Evolutionary conservation across 257 asterid species (phyloP), one percentile per base, ranked within the genome.

Genomic region (Solanum chmielewskii): DNA sequence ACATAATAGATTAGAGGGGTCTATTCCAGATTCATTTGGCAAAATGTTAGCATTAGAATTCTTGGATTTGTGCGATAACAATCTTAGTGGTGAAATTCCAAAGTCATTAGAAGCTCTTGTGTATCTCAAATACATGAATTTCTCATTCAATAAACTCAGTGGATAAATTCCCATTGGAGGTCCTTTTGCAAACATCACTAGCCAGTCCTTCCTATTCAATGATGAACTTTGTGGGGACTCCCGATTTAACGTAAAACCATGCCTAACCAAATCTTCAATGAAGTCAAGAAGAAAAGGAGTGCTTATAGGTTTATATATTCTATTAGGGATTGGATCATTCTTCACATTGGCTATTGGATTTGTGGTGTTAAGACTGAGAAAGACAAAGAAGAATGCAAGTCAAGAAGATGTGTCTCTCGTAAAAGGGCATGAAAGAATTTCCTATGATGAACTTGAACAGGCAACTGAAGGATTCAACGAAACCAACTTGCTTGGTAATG

Each of bases 231-330:
- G 76, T 69, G 76, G 76, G 29, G 23, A 29, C 12, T 69, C 76
- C 1, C 76, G 41, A 1, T 69, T 69, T 1, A 14, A 0, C 76
- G 2, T 29, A 0, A 69, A 69, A 69, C 76, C 41, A 14, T 69
- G 76, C 16, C 41, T 7, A 13, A 8, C 76, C 35, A 69, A 29
- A 29, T 69, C 35, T 13, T 0, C 41, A 3, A 0, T 29, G 76
- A 69, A 0, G 41, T 29, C 12, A 1, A 69, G 76, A 29, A 69
- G 3, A 69, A 29, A 69, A 69, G 1, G 2, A 0, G 41, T 69
- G 76, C 41, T 69, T 0, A 15, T 1, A 69, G 1, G 41, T 69
- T 0, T 69, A 69, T 69, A 29, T 0, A 29, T 3, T 6, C 1
- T 69, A 8, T 69, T 69, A 69, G 75, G 75, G 41, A 69, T 69